Evolutionary conservation across 2,329 filamentous ascomycete genomes (phyloP).

Genomic region (Colletotrichum costaricense): DNA sequence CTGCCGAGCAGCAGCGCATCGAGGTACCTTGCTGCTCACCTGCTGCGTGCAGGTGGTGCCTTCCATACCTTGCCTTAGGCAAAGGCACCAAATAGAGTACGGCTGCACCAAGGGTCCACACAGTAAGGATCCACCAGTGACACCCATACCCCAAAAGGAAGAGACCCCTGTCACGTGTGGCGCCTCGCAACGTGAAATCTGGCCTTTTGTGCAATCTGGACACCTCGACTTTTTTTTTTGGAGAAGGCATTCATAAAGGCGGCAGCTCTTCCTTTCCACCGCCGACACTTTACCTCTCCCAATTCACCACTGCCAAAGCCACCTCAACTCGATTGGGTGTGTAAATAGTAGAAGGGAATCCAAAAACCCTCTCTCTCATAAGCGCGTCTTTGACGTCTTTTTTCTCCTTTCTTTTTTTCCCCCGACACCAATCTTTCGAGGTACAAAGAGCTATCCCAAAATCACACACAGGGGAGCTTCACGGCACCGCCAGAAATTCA

Average conservation of each 20-base stretch:
- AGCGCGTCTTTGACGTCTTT: conserved; percentile 3
- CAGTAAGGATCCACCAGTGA: conserved; percentile 34
- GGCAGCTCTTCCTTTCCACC: conserved; percentile 40
- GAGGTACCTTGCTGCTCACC: background rate
- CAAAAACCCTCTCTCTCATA: conserved; percentile 3
- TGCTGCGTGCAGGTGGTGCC: background rate
- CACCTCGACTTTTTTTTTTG: conserved; percentile 55
- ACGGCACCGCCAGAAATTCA: conserved; percentile 31
- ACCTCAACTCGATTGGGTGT: conserved; percentile 34
- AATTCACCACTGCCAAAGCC: conserved; percentile 31
- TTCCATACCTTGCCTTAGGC: background rate
- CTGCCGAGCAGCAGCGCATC: background rate
- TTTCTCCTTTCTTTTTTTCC: conserved; percentile 14
- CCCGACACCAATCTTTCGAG: background rate
- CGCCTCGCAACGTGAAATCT: conserved; percentile 55
- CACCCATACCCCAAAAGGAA: conserved; percentile 8
- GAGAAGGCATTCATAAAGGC: conserved; percentile 50
- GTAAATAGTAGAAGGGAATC: conserved; percentile 34
- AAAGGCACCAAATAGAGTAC: background rate
- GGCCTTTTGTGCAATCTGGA: conserved; percentile 60
- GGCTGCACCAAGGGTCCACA: conserved; percentile 30
- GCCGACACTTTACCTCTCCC: conserved; percentile 29
- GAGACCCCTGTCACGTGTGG: conserved; percentile 45
- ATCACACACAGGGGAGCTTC: conserved; percentile 15
- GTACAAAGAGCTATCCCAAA: conserved; percentile 16